Percentiles rank a stretch among this genome's conserved stretches.
Conservation (phyloP, 805 yeast genomes). For the Metschnikowia orientalis region DNA sequence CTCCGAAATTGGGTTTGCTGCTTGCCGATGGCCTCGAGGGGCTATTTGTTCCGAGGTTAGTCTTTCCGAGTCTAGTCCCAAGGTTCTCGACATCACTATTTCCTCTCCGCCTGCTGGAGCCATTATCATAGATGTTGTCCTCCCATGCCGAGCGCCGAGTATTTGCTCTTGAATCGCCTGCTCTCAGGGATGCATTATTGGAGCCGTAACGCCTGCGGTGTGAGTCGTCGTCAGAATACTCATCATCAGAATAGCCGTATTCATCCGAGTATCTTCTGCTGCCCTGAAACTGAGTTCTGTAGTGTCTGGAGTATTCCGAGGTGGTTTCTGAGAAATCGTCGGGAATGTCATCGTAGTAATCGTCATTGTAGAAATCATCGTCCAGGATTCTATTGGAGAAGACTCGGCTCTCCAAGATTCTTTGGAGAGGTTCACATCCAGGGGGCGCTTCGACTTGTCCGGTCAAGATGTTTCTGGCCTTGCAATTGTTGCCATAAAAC, state of each 20-base stretch:
- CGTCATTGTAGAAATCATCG: slow-evolving; percentile 55
- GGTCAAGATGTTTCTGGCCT: slow-evolving; percentile 76
- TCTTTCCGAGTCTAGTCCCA: slow-evolving; percentile 31
- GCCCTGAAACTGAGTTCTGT: slow-evolving; percentile 16
- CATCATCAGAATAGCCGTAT: slow-evolving; percentile 34
- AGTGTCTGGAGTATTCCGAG: slow-evolving; percentile 30
- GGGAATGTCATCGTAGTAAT: slow-evolving; percentile 68
- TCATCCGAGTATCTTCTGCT: slow-evolving; percentile 29
- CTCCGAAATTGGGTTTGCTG: slow-evolving; percentile 40
- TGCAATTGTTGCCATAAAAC: slow-evolving; percentile 84
- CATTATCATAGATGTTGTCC: slow-evolving; percentile 73
- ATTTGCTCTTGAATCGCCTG: slow-evolving; percentile 7
- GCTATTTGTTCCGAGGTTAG: slow-evolving; percentile 26
- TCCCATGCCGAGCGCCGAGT: slow-evolving; percentile 64
- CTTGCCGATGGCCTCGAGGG: slow-evolving; percentile 35
- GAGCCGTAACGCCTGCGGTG: slow-evolving; percentile 19
- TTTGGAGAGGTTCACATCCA: slow-evolving; percentile 79
- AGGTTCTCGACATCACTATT: slow-evolving; percentile 33
- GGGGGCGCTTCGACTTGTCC: slow-evolving; percentile 95
- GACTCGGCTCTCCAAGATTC: slow-evolving; percentile 81
- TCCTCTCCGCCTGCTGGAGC: slow-evolving; percentile 26
- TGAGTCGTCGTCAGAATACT: slow-evolving; percentile 33
- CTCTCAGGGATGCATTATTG: slow-evolving; percentile 17
- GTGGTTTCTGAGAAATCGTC: slow-evolving; percentile 59
- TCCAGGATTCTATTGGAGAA: slow-evolving; percentile 55